These are phyloP conservation scores for Leccinum rimulosum DNA, from an alignment of 768 basidiomycete species.

Conservation along the genomic window DNA sequence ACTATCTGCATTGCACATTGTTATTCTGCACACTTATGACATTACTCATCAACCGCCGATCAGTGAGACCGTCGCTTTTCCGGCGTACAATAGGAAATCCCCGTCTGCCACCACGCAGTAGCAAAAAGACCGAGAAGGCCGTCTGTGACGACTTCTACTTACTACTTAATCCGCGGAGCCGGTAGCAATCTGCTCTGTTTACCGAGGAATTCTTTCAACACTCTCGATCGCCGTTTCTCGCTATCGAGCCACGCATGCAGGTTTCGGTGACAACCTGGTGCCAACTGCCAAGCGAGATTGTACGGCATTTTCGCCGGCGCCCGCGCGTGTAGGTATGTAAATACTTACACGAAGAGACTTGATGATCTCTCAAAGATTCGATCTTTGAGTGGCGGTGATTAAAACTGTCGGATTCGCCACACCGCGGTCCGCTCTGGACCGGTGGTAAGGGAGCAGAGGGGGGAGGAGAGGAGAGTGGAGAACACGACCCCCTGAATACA, in stretches of 20 bases:
- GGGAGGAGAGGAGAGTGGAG: not conserved
- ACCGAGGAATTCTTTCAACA: not conserved
- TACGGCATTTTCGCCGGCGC: not conserved
- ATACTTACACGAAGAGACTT: not conserved
- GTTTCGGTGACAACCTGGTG: not conserved
- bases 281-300: slow-evolving; percentile 1
- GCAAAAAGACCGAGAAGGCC: not conserved
- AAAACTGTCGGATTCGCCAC: not conserved
- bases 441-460: not conserved
- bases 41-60: slow-evolving; percentile 10
- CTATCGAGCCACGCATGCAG: not conserved
- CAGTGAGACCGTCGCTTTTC: slow-evolving; percentile 15
- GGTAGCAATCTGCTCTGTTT: not conserved
- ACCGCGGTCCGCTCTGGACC: not conserved
- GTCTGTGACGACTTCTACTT: not conserved
- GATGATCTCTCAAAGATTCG: not conserved
- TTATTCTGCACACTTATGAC: slow-evolving; percentile 25
- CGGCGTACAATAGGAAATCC: slow-evolving; percentile 25
- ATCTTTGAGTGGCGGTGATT: slow-evolving; percentile 1
- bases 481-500: not conserved
- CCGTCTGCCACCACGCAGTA: slow-evolving; percentile 7
- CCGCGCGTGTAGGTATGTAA: not conserved
- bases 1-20: slow-evolving; percentile 23
- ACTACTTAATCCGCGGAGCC: not conserved
- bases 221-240: slow-evolving; percentile 1